Conservation (phyloP, 139 green algal genomes). For the Chlorella sp. region DNA sequence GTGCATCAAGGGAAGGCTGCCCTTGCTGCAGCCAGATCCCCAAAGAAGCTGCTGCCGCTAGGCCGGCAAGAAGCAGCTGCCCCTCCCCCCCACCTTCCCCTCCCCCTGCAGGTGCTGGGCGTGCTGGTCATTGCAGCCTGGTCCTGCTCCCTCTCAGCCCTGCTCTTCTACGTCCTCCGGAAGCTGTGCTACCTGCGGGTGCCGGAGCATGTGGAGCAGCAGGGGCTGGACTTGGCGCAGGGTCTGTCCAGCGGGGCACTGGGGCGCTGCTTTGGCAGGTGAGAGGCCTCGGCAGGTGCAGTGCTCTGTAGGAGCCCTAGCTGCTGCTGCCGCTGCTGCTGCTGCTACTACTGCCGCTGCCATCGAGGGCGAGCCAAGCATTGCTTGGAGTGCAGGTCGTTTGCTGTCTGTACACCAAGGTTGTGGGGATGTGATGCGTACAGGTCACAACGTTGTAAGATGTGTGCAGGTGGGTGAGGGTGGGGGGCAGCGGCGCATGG, state of each 20-base stretch:
- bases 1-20: no score
- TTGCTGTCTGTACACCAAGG: no score
- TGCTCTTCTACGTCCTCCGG: conserved; percentile 17
- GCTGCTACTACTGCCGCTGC: no score
- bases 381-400: no score
- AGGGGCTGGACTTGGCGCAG: conserved; percentile 38
- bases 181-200: conserved; percentile 35
- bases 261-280: background rate
- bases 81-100: background rate
- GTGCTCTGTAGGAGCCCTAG: no score
- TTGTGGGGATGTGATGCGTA: no score
- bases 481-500: background rate
- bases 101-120: conserved; percentile 5
- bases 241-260: background rate
- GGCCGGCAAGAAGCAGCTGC: no score
- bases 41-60: background rate
- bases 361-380: no score
- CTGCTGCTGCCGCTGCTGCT: no score
- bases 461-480: background rate
- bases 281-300: background rate
- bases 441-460: no score
- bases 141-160: background rate
- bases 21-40: no score
- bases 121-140: conserved; percentile 28
- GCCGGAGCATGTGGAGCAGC: conserved; percentile 7